Conservation (phyloP, 805 yeast species). For the Saccharomyces paradoxus region DNA sequence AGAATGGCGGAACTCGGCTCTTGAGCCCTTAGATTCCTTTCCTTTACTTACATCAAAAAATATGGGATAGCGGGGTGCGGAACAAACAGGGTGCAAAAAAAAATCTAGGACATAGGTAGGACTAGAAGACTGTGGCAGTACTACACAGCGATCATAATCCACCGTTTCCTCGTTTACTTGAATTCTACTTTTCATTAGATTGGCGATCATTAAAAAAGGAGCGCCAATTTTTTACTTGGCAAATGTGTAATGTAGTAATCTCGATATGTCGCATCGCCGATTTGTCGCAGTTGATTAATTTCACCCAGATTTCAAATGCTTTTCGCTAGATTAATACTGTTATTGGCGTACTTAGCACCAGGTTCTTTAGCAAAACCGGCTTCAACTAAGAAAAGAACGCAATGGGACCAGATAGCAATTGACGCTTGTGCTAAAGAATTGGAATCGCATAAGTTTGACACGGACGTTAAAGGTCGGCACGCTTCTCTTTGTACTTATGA, state of each 20-base stretch:
- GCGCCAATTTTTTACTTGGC: background rate
- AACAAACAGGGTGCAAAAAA: background rate
- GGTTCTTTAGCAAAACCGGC: background rate
- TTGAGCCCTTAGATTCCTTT: background rate
- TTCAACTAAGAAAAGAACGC: background rate
- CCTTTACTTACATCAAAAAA: background rate
- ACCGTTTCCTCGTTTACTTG: background rate
- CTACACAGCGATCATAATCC: background rate
- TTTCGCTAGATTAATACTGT: background rate
- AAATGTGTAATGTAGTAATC: background rate
- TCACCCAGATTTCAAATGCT: background rate
- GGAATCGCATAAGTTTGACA: background rate
- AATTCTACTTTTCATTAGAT: background rate
- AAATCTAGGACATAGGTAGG: background rate
- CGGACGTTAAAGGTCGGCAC: background rate
- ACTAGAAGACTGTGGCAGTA: background rate
- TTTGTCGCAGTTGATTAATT: background rate
- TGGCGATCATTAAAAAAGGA: background rate
- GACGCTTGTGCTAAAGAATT: constrained; percentile 3
- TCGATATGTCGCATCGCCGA: background rate
- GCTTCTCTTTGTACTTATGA: background rate
- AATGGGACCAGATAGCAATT: constrained; percentile 2
- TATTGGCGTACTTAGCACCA: background rate
- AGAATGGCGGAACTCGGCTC: background rate
- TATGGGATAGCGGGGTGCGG: background rate